Conservation (phyloP, 2,329 filamentous ascomycete species). For the Zasmidium citrigriseum region DNA sequence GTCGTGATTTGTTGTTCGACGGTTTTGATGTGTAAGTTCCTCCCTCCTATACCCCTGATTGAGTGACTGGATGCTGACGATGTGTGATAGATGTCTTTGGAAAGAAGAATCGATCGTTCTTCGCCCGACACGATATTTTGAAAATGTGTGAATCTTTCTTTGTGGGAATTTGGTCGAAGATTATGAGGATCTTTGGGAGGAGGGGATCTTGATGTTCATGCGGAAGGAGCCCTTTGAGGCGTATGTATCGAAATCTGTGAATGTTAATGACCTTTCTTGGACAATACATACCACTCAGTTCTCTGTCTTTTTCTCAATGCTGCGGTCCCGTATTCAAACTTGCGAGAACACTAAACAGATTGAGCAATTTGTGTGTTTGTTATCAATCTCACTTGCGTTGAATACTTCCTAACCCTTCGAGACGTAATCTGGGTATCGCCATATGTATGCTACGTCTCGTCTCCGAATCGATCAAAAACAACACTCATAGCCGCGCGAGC, state of each 20-base stretch:
- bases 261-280: no score
- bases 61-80: not conserved
- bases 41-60: not conserved
- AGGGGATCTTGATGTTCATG: not conserved
- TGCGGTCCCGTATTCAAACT: no score
- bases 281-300: no score
- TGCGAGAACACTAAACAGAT: no score
- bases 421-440: not conserved
- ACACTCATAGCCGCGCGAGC: not conserved
- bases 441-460: not conserved
- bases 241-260: not conserved
- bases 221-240: no score
- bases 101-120: constrained; percentile 74
- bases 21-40: constrained; percentile 74
- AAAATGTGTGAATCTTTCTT: constrained; percentile 11
- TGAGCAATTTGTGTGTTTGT: no score
- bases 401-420: no score
- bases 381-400: no score
- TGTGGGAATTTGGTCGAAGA: no score
- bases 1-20: constrained; percentile 73
- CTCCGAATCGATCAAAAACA: not conserved
- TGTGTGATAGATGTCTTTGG: constrained; percentile 67
- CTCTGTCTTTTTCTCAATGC: not conserved
- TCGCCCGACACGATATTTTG: constrained; percentile 72
- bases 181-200: constrained; percentile 1